These are phyloP conservation scores for Gentiana macrophylla DNA, from an alignment of 257 asterid species.

Conservation along the genomic window DNA sequence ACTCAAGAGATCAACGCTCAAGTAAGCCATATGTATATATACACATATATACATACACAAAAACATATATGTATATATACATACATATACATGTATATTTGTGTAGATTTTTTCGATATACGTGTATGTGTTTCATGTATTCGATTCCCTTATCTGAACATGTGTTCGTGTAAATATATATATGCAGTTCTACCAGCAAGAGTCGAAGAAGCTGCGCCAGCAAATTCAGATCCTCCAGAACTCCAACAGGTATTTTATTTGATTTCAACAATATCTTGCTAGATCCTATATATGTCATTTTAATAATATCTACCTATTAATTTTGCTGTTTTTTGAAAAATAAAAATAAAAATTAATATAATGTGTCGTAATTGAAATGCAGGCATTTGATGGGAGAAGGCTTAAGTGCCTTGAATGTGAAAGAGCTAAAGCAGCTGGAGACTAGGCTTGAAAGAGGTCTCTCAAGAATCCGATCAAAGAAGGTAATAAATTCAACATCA, in stretches of 20 bases:
- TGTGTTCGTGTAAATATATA: background rate
- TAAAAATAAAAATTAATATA: background rate
- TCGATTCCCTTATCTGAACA: background rate
- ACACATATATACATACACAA: background rate
- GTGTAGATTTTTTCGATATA: no score
- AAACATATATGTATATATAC: background rate
- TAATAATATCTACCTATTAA: no score
- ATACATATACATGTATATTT: no score
- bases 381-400: constrained; percentile 92
- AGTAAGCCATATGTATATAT: constrained; percentile 20
- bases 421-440: constrained; percentile 79
- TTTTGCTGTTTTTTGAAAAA: no score
- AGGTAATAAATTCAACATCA: constrained; percentile 24
- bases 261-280: no score
- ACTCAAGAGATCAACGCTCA: constrained; percentile 84
- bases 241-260: constrained; percentile 28
- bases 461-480: constrained; percentile 59
- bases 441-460: constrained; percentile 73
- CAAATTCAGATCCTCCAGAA: constrained; percentile 81
- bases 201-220: constrained; percentile 81
- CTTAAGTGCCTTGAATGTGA: constrained; percentile 57
- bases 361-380: background rate
- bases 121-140: no score
- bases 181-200: constrained; percentile 65
- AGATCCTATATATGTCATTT: no score